These are phyloP conservation scores for Thuidium tamariscinum DNA, from an alignment of 225 moss, liverwort and hornwort species.

Conservation along the genomic window DNA sequence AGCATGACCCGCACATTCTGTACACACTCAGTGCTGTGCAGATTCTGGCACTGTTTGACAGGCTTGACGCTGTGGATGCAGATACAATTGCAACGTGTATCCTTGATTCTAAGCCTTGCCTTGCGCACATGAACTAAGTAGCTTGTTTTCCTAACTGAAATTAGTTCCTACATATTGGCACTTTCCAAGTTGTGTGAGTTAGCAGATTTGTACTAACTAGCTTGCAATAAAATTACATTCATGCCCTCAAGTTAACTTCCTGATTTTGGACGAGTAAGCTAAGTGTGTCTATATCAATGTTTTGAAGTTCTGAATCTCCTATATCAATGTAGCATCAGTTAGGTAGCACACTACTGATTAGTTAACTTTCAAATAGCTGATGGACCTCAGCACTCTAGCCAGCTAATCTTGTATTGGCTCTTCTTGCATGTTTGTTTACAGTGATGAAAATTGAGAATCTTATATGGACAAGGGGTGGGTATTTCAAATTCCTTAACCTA, in stretches of 20 bases:
- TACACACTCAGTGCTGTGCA: constrained; percentile 74
- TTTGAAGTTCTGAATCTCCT: background rate
- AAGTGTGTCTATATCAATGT: background rate
- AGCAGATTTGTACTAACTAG: background rate
- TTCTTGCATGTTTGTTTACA: background rate
- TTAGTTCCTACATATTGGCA: background rate
- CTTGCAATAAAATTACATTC: background rate
- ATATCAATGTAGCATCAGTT: background rate
- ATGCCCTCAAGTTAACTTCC: background rate
- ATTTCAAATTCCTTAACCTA: background rate
- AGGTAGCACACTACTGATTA: background rate
- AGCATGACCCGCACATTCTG: constrained; percentile 74
- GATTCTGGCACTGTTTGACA: constrained; percentile 33
- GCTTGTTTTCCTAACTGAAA: background rate
- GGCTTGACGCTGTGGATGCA: constrained; percentile 46
- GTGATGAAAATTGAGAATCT: background rate
- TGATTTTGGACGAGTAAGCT: background rate
- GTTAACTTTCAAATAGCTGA: background rate
- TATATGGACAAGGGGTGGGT: background rate
- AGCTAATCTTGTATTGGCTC: background rate
- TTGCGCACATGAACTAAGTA: background rate
- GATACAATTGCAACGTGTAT: constrained; percentile 69
- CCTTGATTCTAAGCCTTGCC: background rate
- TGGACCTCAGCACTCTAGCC: background rate
- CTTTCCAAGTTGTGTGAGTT: background rate